These are phyloP conservation scores for Leishmania turanica DNA, from an alignment of 208 protist genomes.

Conservation along the genomic window DNA sequence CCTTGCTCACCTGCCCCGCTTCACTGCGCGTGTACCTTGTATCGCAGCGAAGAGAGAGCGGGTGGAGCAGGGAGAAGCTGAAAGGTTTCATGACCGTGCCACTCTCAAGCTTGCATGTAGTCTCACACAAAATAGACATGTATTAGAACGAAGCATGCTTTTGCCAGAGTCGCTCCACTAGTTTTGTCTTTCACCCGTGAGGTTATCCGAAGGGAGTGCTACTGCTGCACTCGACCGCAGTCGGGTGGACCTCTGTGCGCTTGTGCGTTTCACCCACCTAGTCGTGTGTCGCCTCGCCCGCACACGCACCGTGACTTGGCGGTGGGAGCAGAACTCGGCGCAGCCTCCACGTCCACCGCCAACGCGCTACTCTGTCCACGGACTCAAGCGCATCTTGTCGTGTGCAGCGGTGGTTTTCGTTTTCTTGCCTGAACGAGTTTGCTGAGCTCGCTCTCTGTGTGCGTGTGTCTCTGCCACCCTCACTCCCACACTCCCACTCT, in stretches of 20 bases:
- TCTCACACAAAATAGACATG: background rate
- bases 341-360: background rate
- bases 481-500: background rate
- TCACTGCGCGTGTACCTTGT: background rate
- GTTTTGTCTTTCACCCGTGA: background rate
- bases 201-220: background rate
- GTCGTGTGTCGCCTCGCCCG: background rate
- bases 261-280: background rate
- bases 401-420: background rate
- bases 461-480: background rate
- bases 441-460: background rate
- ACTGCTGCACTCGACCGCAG: background rate
- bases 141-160: too few relatives aligned
- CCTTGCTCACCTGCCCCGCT: background rate
- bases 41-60: background rate
- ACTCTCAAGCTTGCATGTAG: background rate
- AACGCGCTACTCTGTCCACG: too few relatives aligned
- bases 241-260: background rate
- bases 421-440: background rate
- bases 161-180: background rate
- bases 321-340: background rate
- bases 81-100: background rate
- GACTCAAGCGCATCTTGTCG: background rate
- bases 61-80: background rate
- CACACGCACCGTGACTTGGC: background rate